Evolutionary conservation across 768 basidiomycete genomes (phyloP), one percentile per base, ranked within the genome.

Genomic region (Rhodotorula sphaerocarpa): DNA sequence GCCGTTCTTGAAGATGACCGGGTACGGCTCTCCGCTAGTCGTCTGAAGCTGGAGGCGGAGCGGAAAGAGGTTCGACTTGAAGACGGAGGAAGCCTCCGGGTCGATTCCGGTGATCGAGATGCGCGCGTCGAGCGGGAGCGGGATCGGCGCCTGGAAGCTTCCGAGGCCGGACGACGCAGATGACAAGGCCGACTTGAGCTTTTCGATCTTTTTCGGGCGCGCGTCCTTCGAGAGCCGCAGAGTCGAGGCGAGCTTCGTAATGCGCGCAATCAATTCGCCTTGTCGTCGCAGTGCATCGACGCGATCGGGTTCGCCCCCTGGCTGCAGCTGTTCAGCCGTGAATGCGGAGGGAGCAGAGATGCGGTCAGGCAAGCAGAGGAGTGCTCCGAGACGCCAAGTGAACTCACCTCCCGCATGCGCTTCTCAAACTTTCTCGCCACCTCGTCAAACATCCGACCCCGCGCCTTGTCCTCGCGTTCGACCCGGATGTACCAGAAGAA

Each of bases 401-500:
- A 28, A 36, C 78, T 23, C 70, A 89, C 91, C 82, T 95, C 88
- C 14, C 87, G 78, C 36, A 97, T 83, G 75, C 86, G 86, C 71
- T 82, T 84, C 82, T 90, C 86, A 72, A 90, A 97, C 65, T 86
- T 86, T 78, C 83, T 92, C 10, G 88, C 88, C 11, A 95, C 88
- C 45, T 85, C 81, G 7, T 86, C 89, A 70, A 91, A 97, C 87
- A 93, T 90, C 78, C 90, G 91, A 6, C 88, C 87, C 74, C 89
- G 83, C 28, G 84, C 79, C 63, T 84, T 83, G 72, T 91, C 89
- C 71, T 91, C 88, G 48, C 88, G 76, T 27, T 89, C 88, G 7
- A 97, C 92, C 83, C 91, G 90, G 58, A 97, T 83, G 71, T 97
- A 99, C 95, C 95, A 97, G 74, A 93, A 87, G 67, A 97, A 79